Base-by-base conservation (phyloP, 2,329 filamentous ascomycete species). In the Zymoseptoria crescenta region DNA sequence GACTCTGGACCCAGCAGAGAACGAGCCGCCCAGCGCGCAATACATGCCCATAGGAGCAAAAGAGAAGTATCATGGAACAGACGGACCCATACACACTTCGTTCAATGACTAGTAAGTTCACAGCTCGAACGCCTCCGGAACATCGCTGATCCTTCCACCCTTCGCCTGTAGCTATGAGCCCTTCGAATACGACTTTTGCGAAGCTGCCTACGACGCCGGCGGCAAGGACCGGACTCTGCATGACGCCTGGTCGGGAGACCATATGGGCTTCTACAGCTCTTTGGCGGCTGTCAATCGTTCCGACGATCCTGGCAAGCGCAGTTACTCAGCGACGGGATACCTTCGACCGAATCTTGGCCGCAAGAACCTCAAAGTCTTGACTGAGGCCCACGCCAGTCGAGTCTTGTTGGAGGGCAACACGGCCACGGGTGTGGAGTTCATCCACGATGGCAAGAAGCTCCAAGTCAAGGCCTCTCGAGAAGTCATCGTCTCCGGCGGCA, bases 401-500 rank as follows among this genome's bases (percentile, higher is more conserved):
- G 53, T 74, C 3, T 29, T 69, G 13, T 62, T 73, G 8, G 66
- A 72, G 1, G 68, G 68, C 1, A 64, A 67, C 21, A 65, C 51
- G 2, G 70, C 67, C 1, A 66, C 59, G 3, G 69, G 70, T 8
- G 79, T 79, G 3, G 74, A 73, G 21, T 80, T 82, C 63, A 70
- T 64, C 6, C 69, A 74, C 30, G 67, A 69, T 4, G 77, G 76
- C 1, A 59, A 71, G 13, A 68, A 71, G 8, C 67, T 73, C 9
- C 61, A 67, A 4, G 68, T 75, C 27, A 68, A 63, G 20, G 74
- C 71, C 1, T 64, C 84, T 83, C n/a, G 54, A 50, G 64, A 65
- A 51, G 56, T 64, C 13, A 64, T 64, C 29, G 19, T 77, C 19
- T 79, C 78, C 0, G 77, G 77, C 0, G 81, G 82, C 0, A 71